Evolutionary conservation across 805 yeast species (phyloP), one percentile per base, ranked within the genome.

Genomic region (Barnettozyma vustinii): DNA sequence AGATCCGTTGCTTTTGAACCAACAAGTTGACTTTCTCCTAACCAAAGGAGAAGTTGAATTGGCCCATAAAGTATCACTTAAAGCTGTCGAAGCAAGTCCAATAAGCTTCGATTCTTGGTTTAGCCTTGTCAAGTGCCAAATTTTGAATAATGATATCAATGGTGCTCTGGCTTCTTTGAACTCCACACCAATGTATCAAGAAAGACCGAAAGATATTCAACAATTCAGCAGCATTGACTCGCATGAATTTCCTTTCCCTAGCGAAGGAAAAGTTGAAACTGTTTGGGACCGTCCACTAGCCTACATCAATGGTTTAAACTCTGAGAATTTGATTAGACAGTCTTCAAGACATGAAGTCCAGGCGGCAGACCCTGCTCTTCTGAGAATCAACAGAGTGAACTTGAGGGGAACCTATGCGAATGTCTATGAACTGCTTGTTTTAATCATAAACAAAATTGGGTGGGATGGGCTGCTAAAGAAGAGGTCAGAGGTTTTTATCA

Each of bases 101-200:
- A 72, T 87, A 2, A 92, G 84, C 61, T 88, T 83, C 61, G 77
- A 74, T 45, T 70, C 84, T 26, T 88, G 96, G 96, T 77, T 76
- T 50, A 69, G 71, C 35, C 68, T 88, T 40, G 77, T 85, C 5
- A 70, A 80, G 52, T 76, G 80, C 33, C 82, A 87, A 57, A 73
- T 84, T 18, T 64, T 81, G 35, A 67, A 60, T 42, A 76, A 73
- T 44, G 80, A 87, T 58, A 79, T 72, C 55, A 69, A 71, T 37
- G 72, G 69, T 52, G 95, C 96, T 0, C 67, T 89, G 37, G 60
- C 80, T 37, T 75, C 91, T 0, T 69, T 88, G 53, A 89, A 89
- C 61, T 78, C 89, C 1, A 76, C 88, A 42, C 96, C 96, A 8
- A 79, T 87, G 77, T 80, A 76, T 58, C 72, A 74, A 4, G 63